Conservation (phyloP, 352 stramenopile genomes). For the Globisporangium lucens region DNA sequence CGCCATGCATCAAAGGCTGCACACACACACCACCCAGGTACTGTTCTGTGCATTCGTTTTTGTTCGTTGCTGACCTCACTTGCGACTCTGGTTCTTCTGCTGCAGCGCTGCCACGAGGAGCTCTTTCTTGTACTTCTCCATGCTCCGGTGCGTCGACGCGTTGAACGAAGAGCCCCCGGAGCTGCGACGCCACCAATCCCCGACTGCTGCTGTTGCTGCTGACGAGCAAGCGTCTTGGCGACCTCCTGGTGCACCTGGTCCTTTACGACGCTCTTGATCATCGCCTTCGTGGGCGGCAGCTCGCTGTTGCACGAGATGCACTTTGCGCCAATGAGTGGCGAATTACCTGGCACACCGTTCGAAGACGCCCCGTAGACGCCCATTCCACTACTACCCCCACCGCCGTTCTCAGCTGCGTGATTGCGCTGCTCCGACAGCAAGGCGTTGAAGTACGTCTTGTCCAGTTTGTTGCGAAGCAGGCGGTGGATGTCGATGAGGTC, state of each 20-base stretch:
- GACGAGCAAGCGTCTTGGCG: conserved; percentile 34
- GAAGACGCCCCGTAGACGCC: conserved; percentile 4
- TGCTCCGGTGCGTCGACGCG: conserved; percentile 51
- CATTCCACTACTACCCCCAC: not conserved
- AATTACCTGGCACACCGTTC: conserved; percentile 12
- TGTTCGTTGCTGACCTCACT: not conserved
- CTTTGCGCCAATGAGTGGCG: conserved; percentile 45
- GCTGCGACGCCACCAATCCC: not conserved
- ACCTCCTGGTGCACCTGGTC: conserved; percentile 67
- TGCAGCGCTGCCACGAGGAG: conserved; percentile 46
- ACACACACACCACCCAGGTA: not conserved
- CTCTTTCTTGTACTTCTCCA: conserved; percentile 73
- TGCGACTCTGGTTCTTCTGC: conserved; percentile 31
- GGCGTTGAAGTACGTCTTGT: conserved; percentile 54
- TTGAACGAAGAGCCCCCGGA: conserved; percentile 34
- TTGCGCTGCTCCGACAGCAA: conserved; percentile 48
- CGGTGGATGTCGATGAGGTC: conserved; percentile 62
- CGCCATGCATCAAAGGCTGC: not conserved
- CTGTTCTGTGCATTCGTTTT: not conserved
- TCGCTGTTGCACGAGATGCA: conserved; percentile 74
- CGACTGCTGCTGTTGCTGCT: conserved; percentile 24
- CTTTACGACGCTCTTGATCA: conserved; percentile 54
- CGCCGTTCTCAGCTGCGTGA: conserved; percentile 22
- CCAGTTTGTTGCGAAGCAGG: conserved; percentile 49
- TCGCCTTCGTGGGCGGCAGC: conserved; percentile 53